Percentiles rank a stretch among this genome's conserved stretches.
These are phyloP conservation scores for Acidomyces sp. DNA, from an alignment of 495 filamentous ascomycete genomes.

Conservation along the genomic window DNA sequence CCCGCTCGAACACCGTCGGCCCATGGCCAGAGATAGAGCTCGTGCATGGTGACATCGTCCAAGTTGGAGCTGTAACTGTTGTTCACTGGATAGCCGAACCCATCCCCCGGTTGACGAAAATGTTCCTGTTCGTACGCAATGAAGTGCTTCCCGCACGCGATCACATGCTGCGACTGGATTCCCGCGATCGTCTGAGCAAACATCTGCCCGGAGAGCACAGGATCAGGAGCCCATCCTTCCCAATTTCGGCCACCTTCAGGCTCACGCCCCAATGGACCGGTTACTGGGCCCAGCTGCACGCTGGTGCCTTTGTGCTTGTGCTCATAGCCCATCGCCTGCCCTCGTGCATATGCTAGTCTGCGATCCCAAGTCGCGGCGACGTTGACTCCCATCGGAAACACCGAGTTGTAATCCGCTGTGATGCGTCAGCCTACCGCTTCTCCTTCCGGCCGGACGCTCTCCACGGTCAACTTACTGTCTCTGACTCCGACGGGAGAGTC, in stretches of 20 bases:
- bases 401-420: constrained; percentile 31
- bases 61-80: constrained; percentile 57
- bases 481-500: constrained; percentile 80
- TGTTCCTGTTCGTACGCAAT: constrained; percentile 37
- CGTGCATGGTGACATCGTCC: constrained; percentile 89
- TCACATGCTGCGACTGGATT: constrained; percentile 30
- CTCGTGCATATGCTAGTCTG: constrained; percentile 24
- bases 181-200: constrained; percentile 27
- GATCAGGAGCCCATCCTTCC: constrained; percentile 39
- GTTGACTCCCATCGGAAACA: constrained; percentile 29
- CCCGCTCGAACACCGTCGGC: constrained; percentile 40
- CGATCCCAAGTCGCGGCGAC: constrained; percentile 32
- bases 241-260: constrained; percentile 78
- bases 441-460: too few relatives aligned
- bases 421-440: too few relatives aligned
- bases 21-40: constrained; percentile 83
- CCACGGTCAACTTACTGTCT: too few relatives aligned
- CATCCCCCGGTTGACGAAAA: constrained; percentile 49
- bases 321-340: constrained; percentile 29
- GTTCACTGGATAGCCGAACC: not conserved
- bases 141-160: constrained; percentile 31
- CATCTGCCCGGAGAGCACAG: constrained; percentile 29
- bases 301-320: constrained; percentile 42
- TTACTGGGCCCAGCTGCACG: constrained; percentile 79
- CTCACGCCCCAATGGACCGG: constrained; percentile 54